phyloP scores from a whole-genome alignment of 2,329 filamentous ascomycete genomes.

The Exserohilum turcica region DNA sequence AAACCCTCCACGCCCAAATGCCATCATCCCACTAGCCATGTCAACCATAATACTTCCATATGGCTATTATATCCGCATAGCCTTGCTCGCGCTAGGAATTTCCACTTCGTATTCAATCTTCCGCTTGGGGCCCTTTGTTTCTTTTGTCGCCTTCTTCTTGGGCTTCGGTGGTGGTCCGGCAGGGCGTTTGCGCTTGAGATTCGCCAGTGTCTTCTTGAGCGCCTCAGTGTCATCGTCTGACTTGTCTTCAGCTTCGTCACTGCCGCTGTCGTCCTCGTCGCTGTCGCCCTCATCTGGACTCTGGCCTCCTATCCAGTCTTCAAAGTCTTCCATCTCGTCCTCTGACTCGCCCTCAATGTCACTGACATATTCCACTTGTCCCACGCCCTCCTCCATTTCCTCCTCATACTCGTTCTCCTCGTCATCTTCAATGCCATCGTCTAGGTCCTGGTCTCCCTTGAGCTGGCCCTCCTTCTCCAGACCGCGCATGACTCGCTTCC shows the following conservation, averaged over 20 bases:
- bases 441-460: conserved; percentile 81
- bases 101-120: conserved; percentile 82
- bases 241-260: conserved; percentile 60
- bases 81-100: conserved; percentile 54
- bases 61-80: conserved; percentile 39
- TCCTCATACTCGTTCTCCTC: conserved; percentile 71
- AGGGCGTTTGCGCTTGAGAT: conserved; percentile 62
- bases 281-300: conserved; percentile 60
- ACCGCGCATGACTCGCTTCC: conserved; percentile 94
- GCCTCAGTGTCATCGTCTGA: conserved; percentile 59
- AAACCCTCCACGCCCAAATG: conserved; percentile 18
- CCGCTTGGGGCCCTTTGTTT: conserved; percentile 62
- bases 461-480: conserved; percentile 88
- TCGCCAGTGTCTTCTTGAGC: conserved; percentile 62
- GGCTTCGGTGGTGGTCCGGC: conserved; percentile 58
- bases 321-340: conserved; percentile 72
- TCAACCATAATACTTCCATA: conserved; percentile 7
- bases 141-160: conserved; percentile 59
- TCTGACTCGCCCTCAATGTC: conserved; percentile 78
- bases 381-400: conserved; percentile 69
- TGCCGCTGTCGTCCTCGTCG: conserved; percentile 61
- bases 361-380: conserved; percentile 88
- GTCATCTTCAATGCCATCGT: conserved; percentile 82
- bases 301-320: conserved; percentile 88
- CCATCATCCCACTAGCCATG: too few species aligned